Evolutionary conservation across 192 early-diverging fungal species (phyloP), one percentile per base, ranked within the genome.

Genomic region (Podila epicladia): DNA sequence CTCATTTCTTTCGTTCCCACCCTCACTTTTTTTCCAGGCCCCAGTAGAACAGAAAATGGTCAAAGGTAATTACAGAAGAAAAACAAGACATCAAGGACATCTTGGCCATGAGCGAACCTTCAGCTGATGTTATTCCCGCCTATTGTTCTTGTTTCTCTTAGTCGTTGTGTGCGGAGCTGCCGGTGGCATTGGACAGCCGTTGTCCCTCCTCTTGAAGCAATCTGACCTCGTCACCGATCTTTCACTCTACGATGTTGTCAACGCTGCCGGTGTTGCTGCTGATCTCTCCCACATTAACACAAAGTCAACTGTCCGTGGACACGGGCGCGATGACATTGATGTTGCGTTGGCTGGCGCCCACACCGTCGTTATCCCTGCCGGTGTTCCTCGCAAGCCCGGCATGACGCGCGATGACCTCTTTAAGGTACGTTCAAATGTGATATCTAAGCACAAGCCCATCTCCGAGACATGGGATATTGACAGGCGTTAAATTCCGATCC

Each of bases 341-440:
- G 87, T 84, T 53, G 92, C 96, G 11, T 82, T 97, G 60, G 82
- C 84, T 69, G 93, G 86, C 55, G 87, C 93, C n/a, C 86, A 91
- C 64, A 82, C 95, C 53, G 93, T 99, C 66, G 94, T 99, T 60
- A 98, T 99, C 77, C 98, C 98, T 26, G 97, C 97, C 65, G 96
- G 97, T 80, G 94, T 98, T 32, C 96, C 96, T 73, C 91, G 97
- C 82, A 98, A 98, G 93, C 97, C 96, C 60, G 97, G 96, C 61
- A 98, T 98, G 97, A 95, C 96, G 73, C 94, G 97, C 84, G 96
- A 98, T 79, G 97, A 98, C 67, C 86, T 98, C 69, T 98, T 98
- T 92, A 98, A 97, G 51, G 67, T 73, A 33, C 29, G 41, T 17
- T 45, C 41, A 24, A 26, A 55, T 55, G 24, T 24, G 53, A 55